phyloP scores from a whole-genome alignment of 2,329 filamentous ascomycete species.

The Trichoderma sp. region DNA sequence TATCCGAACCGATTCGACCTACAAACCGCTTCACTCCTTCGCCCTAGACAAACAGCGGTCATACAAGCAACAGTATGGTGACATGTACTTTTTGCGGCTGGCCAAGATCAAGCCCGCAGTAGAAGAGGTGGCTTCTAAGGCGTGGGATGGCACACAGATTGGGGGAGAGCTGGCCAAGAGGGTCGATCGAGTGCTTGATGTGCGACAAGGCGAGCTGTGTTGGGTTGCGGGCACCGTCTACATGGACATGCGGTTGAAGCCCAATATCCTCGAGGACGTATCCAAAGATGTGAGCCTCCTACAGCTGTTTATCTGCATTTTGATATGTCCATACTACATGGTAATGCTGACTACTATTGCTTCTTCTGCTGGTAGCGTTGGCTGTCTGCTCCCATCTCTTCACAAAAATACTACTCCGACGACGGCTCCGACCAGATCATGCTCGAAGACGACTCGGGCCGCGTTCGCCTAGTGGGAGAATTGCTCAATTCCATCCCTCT shows the following conservation, averaged over 20 bases:
- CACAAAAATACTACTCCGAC: slow-evolving; percentile 70
- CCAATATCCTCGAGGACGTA: slow-evolving; percentile 92
- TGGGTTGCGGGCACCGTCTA: slow-evolving; percentile 95
- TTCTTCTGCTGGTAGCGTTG: slow-evolving; percentile 62
- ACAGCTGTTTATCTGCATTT: not conserved
- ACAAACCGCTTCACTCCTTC: slow-evolving; percentile 75
- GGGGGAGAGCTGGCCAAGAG: slow-evolving; percentile 70
- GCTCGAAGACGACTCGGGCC: slow-evolving; percentile 93
- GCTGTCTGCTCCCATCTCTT: slow-evolving; percentile 76
- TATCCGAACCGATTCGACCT: slow-evolving; percentile 56
- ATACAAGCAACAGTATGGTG: slow-evolving; percentile 93
- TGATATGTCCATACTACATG: not conserved
- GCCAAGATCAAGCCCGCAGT: slow-evolving; percentile 82
- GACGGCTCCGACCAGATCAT: slow-evolving; percentile 66
- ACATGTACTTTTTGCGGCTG: slow-evolving; percentile 94
- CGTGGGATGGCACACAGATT: slow-evolving; percentile 77
- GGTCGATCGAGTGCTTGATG: slow-evolving; percentile 88
- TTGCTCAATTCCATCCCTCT: slow-evolving; percentile 66
- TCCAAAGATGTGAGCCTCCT: slow-evolving; percentile 70
- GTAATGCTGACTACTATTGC: not conserved
- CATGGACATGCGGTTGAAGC: slow-evolving; percentile 95
- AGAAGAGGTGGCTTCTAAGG: slow-evolving; percentile 67
- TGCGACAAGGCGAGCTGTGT: slow-evolving; percentile 90
- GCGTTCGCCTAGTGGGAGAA: slow-evolving; percentile 73
- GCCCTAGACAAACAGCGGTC: slow-evolving; percentile 66